Base-by-base conservation (phyloP, 176 grass and related monocot genomes). In the Oryza rufipogon region DNA sequence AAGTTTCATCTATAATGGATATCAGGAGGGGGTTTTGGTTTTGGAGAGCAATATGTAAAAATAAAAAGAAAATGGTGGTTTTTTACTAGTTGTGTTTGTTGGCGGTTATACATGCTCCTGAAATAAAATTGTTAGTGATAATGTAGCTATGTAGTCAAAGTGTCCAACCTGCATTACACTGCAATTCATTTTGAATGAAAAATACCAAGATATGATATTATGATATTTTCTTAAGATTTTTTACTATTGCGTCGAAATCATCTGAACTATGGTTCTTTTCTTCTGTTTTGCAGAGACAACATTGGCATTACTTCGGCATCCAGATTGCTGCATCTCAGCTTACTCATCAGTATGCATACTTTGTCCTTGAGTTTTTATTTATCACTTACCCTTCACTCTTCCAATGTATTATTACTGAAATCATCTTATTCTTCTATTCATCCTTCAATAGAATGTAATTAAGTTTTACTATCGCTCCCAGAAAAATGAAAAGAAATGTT, bases 271-370 rank as follows among this genome's bases (percentile, higher is more conserved):
- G 15, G 32, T 71, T 52, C 1, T 73, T 46, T 14, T 85, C 56
- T 84, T 34, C 9, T 95, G 9, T 89, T 33, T 38, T 94, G 8
- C 81, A 99, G 97, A 99, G 82, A 99, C 97, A 80, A 90, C 90
- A 63, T 89, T 99, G 81, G 90, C 97, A 89, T 88, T 99, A 79
- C 93, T 99, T 82, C 86, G 97, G 7, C 93, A 96, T 96, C 96
- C 97, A 20, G 97, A 99, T 89, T 99, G 97, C 56, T 99, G 93
- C 80, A 96, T 99, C 68, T 99, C 93, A 88, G 93, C 91, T 73
- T 96, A 99, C 56, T 99, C 97, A 70, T 92, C 93, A 42, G 97
- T 99, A 94, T 64, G 90, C 6, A 39, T 72, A 34, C 44, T 66
- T 70, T 38, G 33, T 81, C 12, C 28, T 88, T 89, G 16, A 73